Percentiles rank a stretch among this genome's conserved stretches.
Conservation (phyloP, 2,329 filamentous ascomycete species). For the Microdochium trichocladiopsis region DNA sequence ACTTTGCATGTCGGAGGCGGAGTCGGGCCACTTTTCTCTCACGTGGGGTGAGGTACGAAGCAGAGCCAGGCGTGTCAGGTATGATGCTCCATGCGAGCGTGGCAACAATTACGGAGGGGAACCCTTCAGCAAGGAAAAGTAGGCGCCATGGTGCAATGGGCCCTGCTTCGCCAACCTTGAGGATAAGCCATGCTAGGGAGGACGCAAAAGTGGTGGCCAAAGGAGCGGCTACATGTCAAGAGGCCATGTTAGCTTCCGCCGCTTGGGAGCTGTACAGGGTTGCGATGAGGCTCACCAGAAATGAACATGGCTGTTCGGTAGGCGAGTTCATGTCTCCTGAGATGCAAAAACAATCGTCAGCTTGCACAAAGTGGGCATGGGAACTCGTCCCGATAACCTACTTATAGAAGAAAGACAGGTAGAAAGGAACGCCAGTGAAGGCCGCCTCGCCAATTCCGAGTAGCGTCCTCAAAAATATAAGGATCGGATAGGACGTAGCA, state of each 20-base stretch:
- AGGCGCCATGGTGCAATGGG: conserved; percentile 81
- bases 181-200: conserved; percentile 70
- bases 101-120: conserved; percentile 71
- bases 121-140: conserved; percentile 77
- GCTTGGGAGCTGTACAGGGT: not conserved
- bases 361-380: not conserved
- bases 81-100: conserved; percentile 68
- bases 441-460: conserved; percentile 60
- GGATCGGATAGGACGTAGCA: conserved; percentile 54
- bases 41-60: conserved; percentile 53
- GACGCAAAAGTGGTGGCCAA: conserved; percentile 79
- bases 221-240: conserved; percentile 55
- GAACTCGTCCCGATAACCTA: too few species aligned
- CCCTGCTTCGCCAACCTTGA: conserved; percentile 55
- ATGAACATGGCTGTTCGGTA: conserved; percentile 83
- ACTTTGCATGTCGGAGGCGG: conserved; percentile 51
- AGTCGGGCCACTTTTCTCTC: conserved; percentile 65
- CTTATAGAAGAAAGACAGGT: conserved; percentile 58
- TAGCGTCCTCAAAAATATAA: conserved; percentile 47
- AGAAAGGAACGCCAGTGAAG: conserved; percentile 57
- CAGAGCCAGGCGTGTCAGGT: conserved; percentile 67
- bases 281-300: conserved; percentile 39
- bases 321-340: conserved; percentile 60
- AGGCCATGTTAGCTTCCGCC: conserved; percentile 6
- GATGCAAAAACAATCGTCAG: not conserved